Percentiles rank a stretch among this genome's conserved stretches.
These are phyloP conservation scores for Rachicladosporium sp. DNA, from an alignment of 2,329 filamentous ascomycete genomes.

Conservation along the genomic window DNA sequence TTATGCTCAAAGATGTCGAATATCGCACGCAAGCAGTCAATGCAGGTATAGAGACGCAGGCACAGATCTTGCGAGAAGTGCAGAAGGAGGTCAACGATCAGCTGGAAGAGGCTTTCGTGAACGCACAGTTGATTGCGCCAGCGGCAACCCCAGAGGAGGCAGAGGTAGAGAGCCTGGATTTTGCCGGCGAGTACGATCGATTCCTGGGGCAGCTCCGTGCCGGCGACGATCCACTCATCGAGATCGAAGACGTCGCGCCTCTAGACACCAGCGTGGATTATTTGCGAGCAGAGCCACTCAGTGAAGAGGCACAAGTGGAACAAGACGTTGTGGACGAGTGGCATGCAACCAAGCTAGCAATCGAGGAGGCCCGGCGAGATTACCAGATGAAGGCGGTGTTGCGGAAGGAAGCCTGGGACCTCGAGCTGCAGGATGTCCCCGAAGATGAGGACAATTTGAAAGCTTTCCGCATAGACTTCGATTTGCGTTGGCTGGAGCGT, in stretches of 20 bases:
- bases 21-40: not conserved
- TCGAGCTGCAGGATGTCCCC: not conserved
- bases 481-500: conserved; percentile 7
- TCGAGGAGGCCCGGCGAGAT: conserved; percentile 1
- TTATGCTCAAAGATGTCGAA: conserved; percentile 3
- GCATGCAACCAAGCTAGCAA: not conserved
- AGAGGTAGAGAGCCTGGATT: conserved; percentile 3
- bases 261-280: conserved; percentile 4
- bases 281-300: not conserved
- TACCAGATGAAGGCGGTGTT: conserved; percentile 3
- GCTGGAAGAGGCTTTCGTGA: conserved; percentile 8
- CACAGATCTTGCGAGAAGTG: not conserved
- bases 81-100: conserved; percentile 1
- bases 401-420: too few relatives aligned
- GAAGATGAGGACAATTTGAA: conserved; percentile 7
- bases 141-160: not conserved
- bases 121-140: conserved; percentile 2
- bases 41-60: not conserved
- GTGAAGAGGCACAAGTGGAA: conserved; percentile 4
- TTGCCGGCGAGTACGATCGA: conserved; percentile 7
- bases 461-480: conserved; percentile 6
- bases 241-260: not conserved
- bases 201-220: not conserved
- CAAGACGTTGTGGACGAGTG: conserved; percentile 2
- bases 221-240: not conserved